Conservation (phyloP, 805 yeast species). For the Yamadazyma insecticola region DNA sequence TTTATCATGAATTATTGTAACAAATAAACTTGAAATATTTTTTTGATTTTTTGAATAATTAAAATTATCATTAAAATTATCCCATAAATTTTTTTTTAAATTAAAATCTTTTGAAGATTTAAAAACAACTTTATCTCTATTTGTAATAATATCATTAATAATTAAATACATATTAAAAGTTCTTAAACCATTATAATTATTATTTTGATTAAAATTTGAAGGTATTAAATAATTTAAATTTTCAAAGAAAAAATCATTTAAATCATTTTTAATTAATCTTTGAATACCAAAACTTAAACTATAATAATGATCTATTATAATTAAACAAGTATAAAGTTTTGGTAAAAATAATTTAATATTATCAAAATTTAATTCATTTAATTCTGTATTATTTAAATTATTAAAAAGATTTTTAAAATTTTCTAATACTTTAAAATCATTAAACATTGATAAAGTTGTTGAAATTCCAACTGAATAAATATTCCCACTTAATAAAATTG, state of each 20-base stretch:
- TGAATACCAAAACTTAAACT: slow-evolving; percentile 31
- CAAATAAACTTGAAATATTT: slow-evolving; percentile 13
- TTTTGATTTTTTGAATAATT: slow-evolving; percentile 5
- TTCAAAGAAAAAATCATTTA: slow-evolving; percentile 6
- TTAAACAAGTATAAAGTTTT: slow-evolving; percentile 45
- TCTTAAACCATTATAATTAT: slow-evolving; percentile 1
- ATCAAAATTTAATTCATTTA: slow-evolving; percentile 14
- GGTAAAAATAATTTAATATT: slow-evolving; percentile 26
- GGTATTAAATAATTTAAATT: slow-evolving; percentile 16
- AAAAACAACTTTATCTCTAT: slow-evolving; percentile 11
- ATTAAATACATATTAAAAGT: slow-evolving; percentile 12
- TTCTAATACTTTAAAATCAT: slow-evolving; percentile 52
- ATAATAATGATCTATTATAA: slow-evolving; percentile 33
- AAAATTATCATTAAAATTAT: slow-evolving; percentile 12
- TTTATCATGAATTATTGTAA: slow-evolving; percentile 27
- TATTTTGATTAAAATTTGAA: slow-evolving; percentile 3
- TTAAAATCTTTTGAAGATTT: neutral
- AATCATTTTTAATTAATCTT: slow-evolving; percentile 7
- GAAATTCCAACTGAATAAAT: slow-evolving; percentile 55
- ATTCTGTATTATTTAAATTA: slow-evolving; percentile 7
- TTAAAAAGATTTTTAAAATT: slow-evolving; percentile 36
- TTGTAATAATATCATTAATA: slow-evolving; percentile 12
- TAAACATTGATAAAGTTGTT: slow-evolving; percentile 47
- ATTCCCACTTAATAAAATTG: slow-evolving; percentile 56
- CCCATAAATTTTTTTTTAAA: too few species aligned